Base-by-base conservation (phyloP, 805 yeast genomes). In the Candida verbasci region DNA sequence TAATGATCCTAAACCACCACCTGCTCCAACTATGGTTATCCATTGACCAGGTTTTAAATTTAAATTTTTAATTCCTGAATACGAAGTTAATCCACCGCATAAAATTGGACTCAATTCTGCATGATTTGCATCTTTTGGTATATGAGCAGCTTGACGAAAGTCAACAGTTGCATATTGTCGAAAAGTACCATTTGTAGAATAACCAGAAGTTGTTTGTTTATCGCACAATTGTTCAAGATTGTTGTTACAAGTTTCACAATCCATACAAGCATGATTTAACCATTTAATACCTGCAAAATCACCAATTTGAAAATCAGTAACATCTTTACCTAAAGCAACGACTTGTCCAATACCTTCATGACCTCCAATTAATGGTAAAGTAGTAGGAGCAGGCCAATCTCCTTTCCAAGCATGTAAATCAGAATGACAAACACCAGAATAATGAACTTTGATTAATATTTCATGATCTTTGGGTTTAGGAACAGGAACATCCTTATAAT, bases 401-500 rank as follows among this genome's bases (percentile, higher is more conserved):
- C 95, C 95, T 59, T 83, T 78, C 89, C 93, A 85, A 38, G 94
- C 95, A 70, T 87, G 96, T 60, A 87, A 75, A 58, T 86, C 96
- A 25, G 95, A 86, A 72, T 88, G 96, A 67, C 96, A 86, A 39
- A 86, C 95, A 65, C 96, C 96, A 18, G 95, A 78, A 73, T 81
- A 86, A 67, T 78, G 79, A 62, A 87, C 80, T 61, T 87, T 78
- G 66, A 87, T 71, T 59, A 87, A 73, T 49, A 86, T 71, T 65
- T 86, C 89, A 56, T 79, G 80, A 41, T 86, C 66, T 56, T 75
- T 81, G 52, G 95, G 95, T 33, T 58, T 63, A 52, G 95, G 95
- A 39, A 86, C 91, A 37, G 89, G 83, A 44, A 84, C 76, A 50
- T 85, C 88, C 56, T 74, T 74, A 62, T 31, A 48, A 44, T 49